phyloP scores from a whole-genome alignment of 768 basidiomycete genomes.

The Amanita thiersii region DNA sequence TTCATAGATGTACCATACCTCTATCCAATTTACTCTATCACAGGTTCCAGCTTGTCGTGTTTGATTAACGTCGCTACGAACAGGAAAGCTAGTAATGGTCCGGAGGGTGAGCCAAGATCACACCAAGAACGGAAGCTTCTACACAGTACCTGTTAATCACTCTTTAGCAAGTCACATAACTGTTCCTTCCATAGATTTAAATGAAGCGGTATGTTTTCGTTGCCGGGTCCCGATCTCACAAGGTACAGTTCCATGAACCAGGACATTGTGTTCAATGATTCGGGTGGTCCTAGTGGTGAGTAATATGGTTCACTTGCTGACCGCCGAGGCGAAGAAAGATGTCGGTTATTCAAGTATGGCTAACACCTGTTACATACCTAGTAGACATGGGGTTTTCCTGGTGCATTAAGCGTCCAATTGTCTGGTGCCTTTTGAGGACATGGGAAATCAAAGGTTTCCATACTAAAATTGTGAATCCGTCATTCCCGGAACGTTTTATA shows the following conservation, averaged over 20 bases:
- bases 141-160: constrained; percentile 27
- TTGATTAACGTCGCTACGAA: constrained; percentile 53
- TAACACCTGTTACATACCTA: constrained; percentile 25
- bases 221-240: neutral
- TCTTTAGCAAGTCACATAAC: constrained; percentile 25
- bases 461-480: too few species aligned
- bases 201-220: constrained; percentile 22
- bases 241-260: constrained; percentile 9
- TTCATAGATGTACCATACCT: constrained; percentile 34
- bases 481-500: too few species aligned
- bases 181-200: constrained; percentile 25
- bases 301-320: constrained; percentile 45
- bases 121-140: constrained; percentile 39
- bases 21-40: constrained; percentile 65
- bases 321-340: constrained; percentile 21
- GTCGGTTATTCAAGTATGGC: constrained; percentile 33
- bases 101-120: constrained; percentile 19
- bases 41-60: constrained; percentile 71
- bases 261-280: constrained; percentile 31
- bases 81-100: constrained; percentile 22
- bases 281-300: constrained; percentile 36
- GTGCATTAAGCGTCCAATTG: too few species aligned
- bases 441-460: too few species aligned
- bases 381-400: constrained; percentile 23
- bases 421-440: too few species aligned